These are phyloP conservation scores for Gastrodia elata DNA, from an alignment of 106 monocot genomes.

Conservation along the genomic window DNA sequence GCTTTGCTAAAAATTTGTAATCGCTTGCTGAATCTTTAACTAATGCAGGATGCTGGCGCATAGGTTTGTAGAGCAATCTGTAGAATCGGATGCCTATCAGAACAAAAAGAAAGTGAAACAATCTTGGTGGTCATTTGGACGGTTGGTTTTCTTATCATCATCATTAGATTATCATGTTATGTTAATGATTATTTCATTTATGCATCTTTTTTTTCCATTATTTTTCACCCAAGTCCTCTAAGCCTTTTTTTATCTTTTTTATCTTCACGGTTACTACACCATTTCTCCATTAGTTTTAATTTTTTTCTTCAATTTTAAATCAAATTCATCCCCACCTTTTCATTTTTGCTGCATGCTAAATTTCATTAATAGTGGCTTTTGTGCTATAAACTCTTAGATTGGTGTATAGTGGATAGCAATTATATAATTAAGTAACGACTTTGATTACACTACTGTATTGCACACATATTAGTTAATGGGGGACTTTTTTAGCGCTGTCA, in stretches of 20 bases:
- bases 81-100: conserved; percentile 38
- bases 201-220: not conserved
- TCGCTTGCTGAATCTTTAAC: conserved; percentile 4
- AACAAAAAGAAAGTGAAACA: conserved; percentile 41
- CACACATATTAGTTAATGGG: not conserved
- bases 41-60: conserved; percentile 89
- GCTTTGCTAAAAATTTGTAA: not conserved
- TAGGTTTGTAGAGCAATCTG: conserved; percentile 72
- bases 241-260: no score
- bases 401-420: not conserved
- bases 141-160: conserved; percentile 26
- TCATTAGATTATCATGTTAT: not conserved
- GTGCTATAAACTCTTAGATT: not conserved
- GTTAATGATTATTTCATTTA: not conserved
- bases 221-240: not conserved
- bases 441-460: not conserved
- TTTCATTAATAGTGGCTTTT: not conserved
- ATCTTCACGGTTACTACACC: no score
- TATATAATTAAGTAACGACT: not conserved
- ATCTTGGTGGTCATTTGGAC: conserved; percentile 92
- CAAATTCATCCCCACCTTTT: not conserved
- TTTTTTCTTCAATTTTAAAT: not conserved
- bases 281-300: not conserved
- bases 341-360: not conserved
- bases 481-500: no score